Evolutionary conservation across 106 monocot species (phyloP), one percentile per base, ranked within the genome.

Genomic region (Dioscorea alata): DNA sequence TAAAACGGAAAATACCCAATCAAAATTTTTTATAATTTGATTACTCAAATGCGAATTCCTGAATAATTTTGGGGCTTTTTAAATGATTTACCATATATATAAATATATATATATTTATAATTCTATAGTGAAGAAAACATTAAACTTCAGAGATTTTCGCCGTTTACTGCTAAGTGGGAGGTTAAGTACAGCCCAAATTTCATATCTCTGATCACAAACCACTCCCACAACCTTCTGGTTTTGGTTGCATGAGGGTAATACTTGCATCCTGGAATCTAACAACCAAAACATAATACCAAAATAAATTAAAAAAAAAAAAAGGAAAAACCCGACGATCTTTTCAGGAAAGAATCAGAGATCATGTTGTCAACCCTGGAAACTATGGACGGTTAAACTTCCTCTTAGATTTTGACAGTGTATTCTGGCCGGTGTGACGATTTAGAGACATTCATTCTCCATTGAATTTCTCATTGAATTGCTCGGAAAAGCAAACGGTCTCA

Each of bases 321-420:
- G 3, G 3, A 28, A 28, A 28, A 28, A 28, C 1, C 28, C 28
- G 35, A 23, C 57, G 57, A 76, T 17, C 50, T 61, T 59, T 70
- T 58, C 59, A 34, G 28, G 61, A 78, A 69, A 76, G 61, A 80
- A 82, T 86, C 67, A 42, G 73, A 69, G 76, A 76, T 61, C 34
- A 69, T 64, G 79, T 75, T 76, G 42, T 10, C 42, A 42, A 2
- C 74, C 79, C 66, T 42, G 51, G 73, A 78, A 50, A 54, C 18
- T 18, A 54, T 4, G 15, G 74, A 75, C 70, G 69, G 48, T 71
- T 53, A 34, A 54, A 81, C 42, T 84, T 84, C 82, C 80, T 71
- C 83, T 17, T 76, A 80, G 80, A 88, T 73, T 80, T 69, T 15
- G 79, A 80, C 74, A 73, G 83, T 80, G 64, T 76, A 71, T 49